Evolutionary conservation across 441 rosid genomes (phyloP), one percentile per base, ranked within the genome.

Genomic region (Rhodomyrtus psidioides): DNA sequence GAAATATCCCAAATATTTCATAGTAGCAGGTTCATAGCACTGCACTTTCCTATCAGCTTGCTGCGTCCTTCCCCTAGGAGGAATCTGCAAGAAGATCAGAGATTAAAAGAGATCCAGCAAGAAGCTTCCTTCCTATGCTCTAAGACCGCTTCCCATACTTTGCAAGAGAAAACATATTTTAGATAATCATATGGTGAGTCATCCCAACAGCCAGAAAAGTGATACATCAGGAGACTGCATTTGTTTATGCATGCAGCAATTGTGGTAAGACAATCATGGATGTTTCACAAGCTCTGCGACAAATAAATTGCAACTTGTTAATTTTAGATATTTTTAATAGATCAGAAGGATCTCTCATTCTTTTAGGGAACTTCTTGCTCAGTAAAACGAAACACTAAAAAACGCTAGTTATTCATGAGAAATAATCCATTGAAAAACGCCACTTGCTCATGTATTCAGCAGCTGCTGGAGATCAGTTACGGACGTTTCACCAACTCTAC

Each of bases 11-110:
- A 97, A 89, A 91, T 97, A 97, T 87, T 94, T 97, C 99, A 95
- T 96, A 19, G 99, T 96, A 34, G 99, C 99, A 85, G 99, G 99
- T 89, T 97, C 99, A 82, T 97, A 97, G 89, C 99, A 97, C 87
- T 94, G 99, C 88, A 96, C 98, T 89, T 92, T 97, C 86, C 92
- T 93, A 60, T 97, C 99, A 0, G 93, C 91, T 89, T 94, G 99
- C 86, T 93, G 97, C 12, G 94, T 88, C 93, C 98, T 92, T 86
- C 98, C 99, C 90, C 98, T 94, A 0, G 99, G 96, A 90, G 99
- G 99, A 83, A 97, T 91, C 99, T 97, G 89, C 89, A 79, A 60
- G 83, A 49, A 17, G 16, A 55, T 65, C 81, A 86, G 55, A 53
- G 10, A 55, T n/a, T 28, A 57, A 17, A 57, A 59, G 55, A 39